phyloP scores from a whole-genome alignment of 192 early-diverging fungal species.

The Dimargaris xerosporica region DNA sequence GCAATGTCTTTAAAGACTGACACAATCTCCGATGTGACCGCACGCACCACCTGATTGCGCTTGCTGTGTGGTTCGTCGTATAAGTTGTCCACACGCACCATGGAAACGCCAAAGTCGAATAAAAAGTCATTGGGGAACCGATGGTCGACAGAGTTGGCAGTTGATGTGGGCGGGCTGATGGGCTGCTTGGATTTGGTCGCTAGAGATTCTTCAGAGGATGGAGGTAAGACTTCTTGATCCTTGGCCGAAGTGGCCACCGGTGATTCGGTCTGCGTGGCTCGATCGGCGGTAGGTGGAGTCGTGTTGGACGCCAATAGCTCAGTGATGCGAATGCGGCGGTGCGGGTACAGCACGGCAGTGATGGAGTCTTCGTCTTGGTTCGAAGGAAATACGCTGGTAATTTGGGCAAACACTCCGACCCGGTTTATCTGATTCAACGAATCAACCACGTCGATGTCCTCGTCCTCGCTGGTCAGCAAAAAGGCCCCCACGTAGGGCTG shows the following conservation, averaged over 20 bases:
- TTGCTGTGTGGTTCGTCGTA: conserved; percentile 68
- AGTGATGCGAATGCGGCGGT: conserved; percentile 74
- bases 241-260: background rate
- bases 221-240: conserved; percentile 3
- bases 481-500: conserved; percentile 97
- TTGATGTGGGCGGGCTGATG: background rate
- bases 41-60: conserved; percentile 74
- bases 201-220: background rate
- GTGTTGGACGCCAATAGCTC: background rate
- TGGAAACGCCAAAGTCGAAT: conserved; percentile 61
- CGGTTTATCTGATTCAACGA: conserved; percentile 62
- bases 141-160: background rate
- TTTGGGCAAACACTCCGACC: conserved; percentile 94
- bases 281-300: background rate
- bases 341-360: conserved; percentile 92
- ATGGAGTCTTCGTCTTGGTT: conserved; percentile 60
- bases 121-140: conserved; percentile 4
- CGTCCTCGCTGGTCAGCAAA: conserved; percentile 78
- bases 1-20: conserved; percentile 95
- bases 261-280: background rate
- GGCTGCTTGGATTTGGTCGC: background rate
- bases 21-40: conserved; percentile 88
- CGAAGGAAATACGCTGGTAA: conserved; percentile 87
- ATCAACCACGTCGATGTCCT: conserved; percentile 70
- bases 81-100: conserved; percentile 80